Conservation (phyloP, 2,329 filamentous ascomycete species). For the Colletotrichum chrysophilum region DNA sequence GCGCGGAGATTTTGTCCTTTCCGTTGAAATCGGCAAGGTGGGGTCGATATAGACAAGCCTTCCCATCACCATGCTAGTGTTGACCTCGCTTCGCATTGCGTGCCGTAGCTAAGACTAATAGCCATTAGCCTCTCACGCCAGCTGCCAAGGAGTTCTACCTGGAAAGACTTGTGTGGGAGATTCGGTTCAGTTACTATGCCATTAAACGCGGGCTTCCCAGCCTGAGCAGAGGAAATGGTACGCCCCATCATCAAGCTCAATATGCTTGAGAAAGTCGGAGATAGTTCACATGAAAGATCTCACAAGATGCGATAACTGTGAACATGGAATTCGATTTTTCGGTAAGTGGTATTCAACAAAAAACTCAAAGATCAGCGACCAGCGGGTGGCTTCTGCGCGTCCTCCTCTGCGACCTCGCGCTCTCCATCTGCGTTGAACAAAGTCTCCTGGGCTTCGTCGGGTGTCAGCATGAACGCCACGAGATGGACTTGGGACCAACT, state of each 20-base stretch:
- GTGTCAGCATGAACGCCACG: conserved; percentile 15
- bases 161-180: not conserved
- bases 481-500: conserved; percentile 38
- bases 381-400: conserved; percentile 50
- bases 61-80: not conserved
- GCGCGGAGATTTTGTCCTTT: not conserved
- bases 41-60: not conserved
- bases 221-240: not conserved
- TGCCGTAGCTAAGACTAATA: not conserved
- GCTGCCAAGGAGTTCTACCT: not conserved
- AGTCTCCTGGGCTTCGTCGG: conserved; percentile 63
- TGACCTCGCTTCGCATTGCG: not conserved
- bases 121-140: not conserved
- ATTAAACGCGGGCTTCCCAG: not conserved
- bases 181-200: not conserved
- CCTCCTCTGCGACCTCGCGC: conserved; percentile 40
- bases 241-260: not conserved
- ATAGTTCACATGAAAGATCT: not conserved
- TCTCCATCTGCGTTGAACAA: conserved; percentile 56
- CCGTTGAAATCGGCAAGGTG: not conserved
- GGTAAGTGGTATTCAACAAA: not conserved
- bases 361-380: not conserved
- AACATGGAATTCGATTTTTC: not conserved
- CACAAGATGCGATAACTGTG: not conserved
- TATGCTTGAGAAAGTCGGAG: not conserved